Base-by-base conservation (phyloP, 179 eudicot genomes). In the Gypsophila paniculata region DNA sequence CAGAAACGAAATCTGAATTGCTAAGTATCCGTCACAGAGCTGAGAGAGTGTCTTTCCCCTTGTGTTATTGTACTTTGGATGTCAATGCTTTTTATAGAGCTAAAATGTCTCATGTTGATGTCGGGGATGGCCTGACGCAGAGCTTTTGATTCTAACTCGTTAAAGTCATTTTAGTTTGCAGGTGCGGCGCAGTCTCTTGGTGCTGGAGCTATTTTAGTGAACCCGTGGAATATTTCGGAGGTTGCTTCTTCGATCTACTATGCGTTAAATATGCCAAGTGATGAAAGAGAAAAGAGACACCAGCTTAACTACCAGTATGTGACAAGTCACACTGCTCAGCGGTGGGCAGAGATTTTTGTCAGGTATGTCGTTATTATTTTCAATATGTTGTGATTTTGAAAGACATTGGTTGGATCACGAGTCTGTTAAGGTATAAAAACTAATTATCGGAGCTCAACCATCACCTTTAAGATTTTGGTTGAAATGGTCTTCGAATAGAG, bases 121-220 rank as follows among this genome's bases (percentile, higher is more conserved):
- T 8, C 44, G 10, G 44, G 44, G 44, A 39, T 39, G 44, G 8
- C 44, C 44, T 39, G 44, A 39, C 52, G 9, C 52, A 58, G 6
- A 22, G 4, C 12, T 58, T 12, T 17, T 12, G 8, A 26, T 34
- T 53, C 60, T 69, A 18, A 69, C 36, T 10, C 72, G 13, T 53
- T 39, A 14, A 15, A 34, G 65, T 53, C n/a, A 29, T 51, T 86
- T 49, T 77, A 91, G 94, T 89, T 91, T 87, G 95, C 95, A 58
- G 95, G 97, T 25, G 97, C 97, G 52, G 95, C 95, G 54, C 97
- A 91, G 78, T 89, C 92, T 80, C 95, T 89, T 21, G 95, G 95
- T 60, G 97, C 95, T 61, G 97, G 97, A 68, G 97, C 97, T 53
- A 82, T 91, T 21, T 72, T 91, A 72, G 95, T 91, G 54, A 91